phyloP scores from a whole-genome alignment of 1,284 basidiomycete species.

The Schizophyllum amplum region DNA sequence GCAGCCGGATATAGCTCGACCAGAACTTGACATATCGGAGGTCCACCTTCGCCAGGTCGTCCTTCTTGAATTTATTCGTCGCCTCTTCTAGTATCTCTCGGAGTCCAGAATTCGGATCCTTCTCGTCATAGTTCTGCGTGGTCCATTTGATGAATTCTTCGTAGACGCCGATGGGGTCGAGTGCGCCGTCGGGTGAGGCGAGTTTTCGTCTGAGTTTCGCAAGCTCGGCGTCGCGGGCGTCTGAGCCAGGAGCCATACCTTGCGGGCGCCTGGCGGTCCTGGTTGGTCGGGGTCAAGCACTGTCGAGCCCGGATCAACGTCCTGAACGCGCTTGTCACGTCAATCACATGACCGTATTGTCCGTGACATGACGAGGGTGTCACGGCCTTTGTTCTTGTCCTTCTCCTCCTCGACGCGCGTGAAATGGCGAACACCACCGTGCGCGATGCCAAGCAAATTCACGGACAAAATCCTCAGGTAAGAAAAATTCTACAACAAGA shows the following conservation, averaged over 20 bases:
- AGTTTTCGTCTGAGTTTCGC: background rate
- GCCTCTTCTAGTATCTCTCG: constrained; percentile 39
- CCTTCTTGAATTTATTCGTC: constrained; percentile 30
- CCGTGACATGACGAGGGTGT: background rate
- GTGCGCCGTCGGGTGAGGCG: background rate
- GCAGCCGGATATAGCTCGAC: constrained; percentile 73
- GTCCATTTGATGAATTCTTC: constrained; percentile 39
- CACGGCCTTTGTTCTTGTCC: background rate
- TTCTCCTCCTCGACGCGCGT: too few relatives aligned
- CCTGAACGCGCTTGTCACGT: background rate
- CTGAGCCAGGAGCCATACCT: background rate
- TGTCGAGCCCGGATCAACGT: background rate
- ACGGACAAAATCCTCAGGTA: constrained; percentile 90
- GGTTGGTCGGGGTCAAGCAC: background rate
- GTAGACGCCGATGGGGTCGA: constrained; percentile 36
- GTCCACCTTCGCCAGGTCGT: constrained; percentile 42
- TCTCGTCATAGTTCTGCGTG: constrained; percentile 38
- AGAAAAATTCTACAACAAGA: constrained; percentile 75
- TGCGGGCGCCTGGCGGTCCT: background rate
- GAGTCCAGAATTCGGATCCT: constrained; percentile 36
- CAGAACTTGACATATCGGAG: constrained; percentile 87
- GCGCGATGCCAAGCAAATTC: constrained; percentile 74
- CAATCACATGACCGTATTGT: background rate
- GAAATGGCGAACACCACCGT: constrained; percentile 95
- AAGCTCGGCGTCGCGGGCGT: background rate